Evolutionary conservation across 176 grass and related monocot genomes (phyloP).

Genomic region (Alloteropsis semialata): DNA sequence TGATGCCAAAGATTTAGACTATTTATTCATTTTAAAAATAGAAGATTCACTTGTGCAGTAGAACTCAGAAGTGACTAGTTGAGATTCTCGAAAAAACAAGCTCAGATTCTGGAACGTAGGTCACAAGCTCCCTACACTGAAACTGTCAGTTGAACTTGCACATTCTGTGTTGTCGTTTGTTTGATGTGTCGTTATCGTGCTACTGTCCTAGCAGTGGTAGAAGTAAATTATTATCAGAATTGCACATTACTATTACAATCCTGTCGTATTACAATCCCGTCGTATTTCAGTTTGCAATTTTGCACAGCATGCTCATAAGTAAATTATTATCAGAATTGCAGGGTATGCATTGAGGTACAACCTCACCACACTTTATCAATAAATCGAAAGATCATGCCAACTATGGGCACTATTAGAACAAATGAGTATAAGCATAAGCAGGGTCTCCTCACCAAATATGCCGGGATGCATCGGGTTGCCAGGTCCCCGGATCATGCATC

Average conservation of each 20-base stretch:
- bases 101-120: conserved; percentile 10
- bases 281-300: neutral
- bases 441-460: neutral
- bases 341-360: neutral
- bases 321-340: neutral
- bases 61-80: neutral
- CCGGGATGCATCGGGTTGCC: neutral
- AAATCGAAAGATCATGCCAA: neutral
- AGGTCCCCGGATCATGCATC: conserved; percentile 14
- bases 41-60: conserved; percentile 2
- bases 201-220: neutral
- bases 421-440: neutral
- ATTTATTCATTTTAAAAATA: neutral
- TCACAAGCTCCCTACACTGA: neutral
- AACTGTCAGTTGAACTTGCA: neutral
- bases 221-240: too few species aligned
- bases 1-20: neutral
- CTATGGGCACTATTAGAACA: neutral
- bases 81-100: conserved; percentile 21
- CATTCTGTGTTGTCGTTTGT: neutral
- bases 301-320: neutral
- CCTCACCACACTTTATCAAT: neutral
- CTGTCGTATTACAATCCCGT: neutral
- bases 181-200: conserved; percentile 32
- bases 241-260: neutral